Evolutionary conservation across 306 rosid genomes (phyloP).

Genomic region (Ormosia emarginata): DNA sequence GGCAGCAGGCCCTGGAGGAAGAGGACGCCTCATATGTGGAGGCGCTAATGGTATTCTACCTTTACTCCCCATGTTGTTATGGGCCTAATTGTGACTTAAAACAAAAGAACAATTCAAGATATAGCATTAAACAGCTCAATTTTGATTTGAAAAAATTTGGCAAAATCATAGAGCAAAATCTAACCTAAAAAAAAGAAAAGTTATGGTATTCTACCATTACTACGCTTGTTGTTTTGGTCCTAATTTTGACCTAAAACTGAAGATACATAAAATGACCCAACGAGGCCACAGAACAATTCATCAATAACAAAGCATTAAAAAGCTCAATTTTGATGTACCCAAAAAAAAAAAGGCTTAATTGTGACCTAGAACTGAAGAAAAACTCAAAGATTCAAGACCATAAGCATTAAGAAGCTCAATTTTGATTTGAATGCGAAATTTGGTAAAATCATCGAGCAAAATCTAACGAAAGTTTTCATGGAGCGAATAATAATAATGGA

Average conservation of each 20-base stretch:
- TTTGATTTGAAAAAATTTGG: neutral
- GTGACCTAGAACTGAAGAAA: neutral
- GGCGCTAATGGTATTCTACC: conserved; percentile 65
- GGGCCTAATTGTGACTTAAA: neutral
- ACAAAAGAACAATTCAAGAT: neutral
- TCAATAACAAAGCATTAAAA: neutral
- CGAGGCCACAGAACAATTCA: neutral
- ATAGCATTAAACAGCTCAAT: neutral
- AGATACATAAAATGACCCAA: neutral
- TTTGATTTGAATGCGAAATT: neutral
- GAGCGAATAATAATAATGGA: neutral
- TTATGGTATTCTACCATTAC: conserved; percentile 60
- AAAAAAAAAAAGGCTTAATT: neutral
- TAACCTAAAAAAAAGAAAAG: neutral
- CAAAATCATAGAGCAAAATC: neutral
- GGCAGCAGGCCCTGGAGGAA: conserved; percentile 42
- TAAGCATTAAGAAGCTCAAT: neutral
- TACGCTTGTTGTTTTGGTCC: conserved; percentile 43
- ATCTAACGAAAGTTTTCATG: neutral
- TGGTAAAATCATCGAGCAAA: neutral
- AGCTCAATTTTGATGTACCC: neutral
- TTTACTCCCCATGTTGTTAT: conserved; percentile 59
- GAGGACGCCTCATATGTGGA: conserved; percentile 47
- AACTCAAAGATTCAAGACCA: neutral
- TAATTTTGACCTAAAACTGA: neutral